These are phyloP conservation scores for Eragrostis nindensis DNA, from an alignment of 176 grass and related monocot species.

Conservation along the genomic window DNA sequence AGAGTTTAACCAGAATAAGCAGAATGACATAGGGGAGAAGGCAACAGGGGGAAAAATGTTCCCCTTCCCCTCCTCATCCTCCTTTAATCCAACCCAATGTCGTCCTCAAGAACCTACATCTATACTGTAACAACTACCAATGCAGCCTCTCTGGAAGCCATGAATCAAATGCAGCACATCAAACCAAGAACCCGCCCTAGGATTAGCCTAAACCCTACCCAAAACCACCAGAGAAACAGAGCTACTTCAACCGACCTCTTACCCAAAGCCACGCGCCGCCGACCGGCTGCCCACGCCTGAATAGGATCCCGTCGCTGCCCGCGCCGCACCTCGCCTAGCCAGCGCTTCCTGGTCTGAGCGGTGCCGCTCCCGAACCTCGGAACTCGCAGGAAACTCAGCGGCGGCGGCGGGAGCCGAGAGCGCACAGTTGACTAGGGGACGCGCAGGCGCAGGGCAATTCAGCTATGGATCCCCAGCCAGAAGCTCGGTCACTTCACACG, in stretches of 20 bases:
- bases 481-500: conserved; percentile 14
- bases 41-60: not conserved
- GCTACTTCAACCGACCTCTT: too few relatives aligned
- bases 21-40: too few relatives aligned
- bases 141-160: not conserved
- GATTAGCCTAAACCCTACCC: conserved; percentile 9
- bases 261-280: too few relatives aligned
- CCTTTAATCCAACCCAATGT: conserved; percentile 16
- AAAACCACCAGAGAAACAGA: not conserved
- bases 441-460: conserved; percentile 24
- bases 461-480: not conserved
- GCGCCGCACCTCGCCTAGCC: too few relatives aligned
- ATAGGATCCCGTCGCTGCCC: too few relatives aligned
- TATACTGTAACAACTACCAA: not conserved
- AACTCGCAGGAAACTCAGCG: not conserved
- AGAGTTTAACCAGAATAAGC: too few relatives aligned
- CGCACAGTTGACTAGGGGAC: not conserved
- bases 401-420: not conserved
- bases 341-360: too few relatives aligned
- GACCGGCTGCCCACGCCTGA: too few relatives aligned
- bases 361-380: too few relatives aligned
- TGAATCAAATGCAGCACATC: conserved; percentile 13
- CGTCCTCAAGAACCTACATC: not conserved
- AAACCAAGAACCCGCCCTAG: not conserved
- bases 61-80: not conserved